phyloP scores from a whole-genome alignment of 1,284 basidiomycete genomes.

The Wallemia ichthyophaga region DNA sequence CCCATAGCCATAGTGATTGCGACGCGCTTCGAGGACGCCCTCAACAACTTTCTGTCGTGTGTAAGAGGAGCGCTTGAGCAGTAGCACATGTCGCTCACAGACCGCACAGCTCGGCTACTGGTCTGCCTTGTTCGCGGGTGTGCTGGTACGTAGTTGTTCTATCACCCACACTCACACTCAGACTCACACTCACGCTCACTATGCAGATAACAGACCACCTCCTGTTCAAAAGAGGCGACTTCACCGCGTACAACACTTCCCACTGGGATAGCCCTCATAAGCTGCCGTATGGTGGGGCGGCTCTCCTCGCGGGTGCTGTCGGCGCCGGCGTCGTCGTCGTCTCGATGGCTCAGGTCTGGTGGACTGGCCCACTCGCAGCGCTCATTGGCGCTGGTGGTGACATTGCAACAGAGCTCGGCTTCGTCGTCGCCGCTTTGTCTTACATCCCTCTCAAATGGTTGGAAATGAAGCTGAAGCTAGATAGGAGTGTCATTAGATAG shows the following conservation, averaged over 20 bases:
- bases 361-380: conserved; percentile 33
- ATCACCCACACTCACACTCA: neutral
- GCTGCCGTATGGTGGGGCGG: conserved; percentile 35
- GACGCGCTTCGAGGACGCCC: conserved; percentile 14
- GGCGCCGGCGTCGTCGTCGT: conserved; percentile 32
- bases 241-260: conserved; percentile 22
- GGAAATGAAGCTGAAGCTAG: conserved; percentile 12
- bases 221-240: conserved; percentile 26
- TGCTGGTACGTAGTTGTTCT: conserved; percentile 8
- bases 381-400: conserved; percentile 25
- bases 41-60: conserved; percentile 17
- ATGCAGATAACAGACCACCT: conserved; percentile 29
- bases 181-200: no score
- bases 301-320: conserved; percentile 22
- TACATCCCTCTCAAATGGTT: conserved; percentile 27
- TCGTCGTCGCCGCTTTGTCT: conserved; percentile 23
- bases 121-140: conserved; percentile 15
- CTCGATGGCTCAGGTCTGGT: conserved; percentile 41
- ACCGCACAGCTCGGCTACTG: conserved; percentile 9
- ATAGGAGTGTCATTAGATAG: neutral
- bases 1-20: conserved; percentile 16
- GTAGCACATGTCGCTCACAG: neutral
- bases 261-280: conserved; percentile 25
- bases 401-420: conserved; percentile 43
- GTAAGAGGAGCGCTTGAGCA: neutral